phyloP scores from a whole-genome alignment of 129 eudicot species.

The carrot (Daucus carota) region DH1_v3.0 NC_030386.2:25111001-25111500 shows the following conservation, averaged over 20 bases:
- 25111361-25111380: too few species aligned
- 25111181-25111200: background rate
- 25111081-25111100: constrained; percentile 38
- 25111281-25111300: background rate
- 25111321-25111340: background rate
- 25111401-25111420: background rate
- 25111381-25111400: too few species aligned
- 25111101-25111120: constrained; percentile 8
- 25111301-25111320: background rate
- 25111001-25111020: background rate
- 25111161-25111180: background rate
- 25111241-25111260: background rate
- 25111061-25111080: constrained; percentile 37
- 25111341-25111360: background rate
- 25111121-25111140: background rate
- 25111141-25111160: background rate
- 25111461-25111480: background rate
- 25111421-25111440: background rate
- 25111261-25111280: background rate
- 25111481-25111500: background rate
- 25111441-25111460: background rate
- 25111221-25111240: background rate
- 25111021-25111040: constrained; percentile 19
- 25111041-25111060: constrained; percentile 37
- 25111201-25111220: background rate